Evolutionary conservation across 2,329 filamentous ascomycete species (phyloP).

Genomic region (Talaromyces sp.): DNA sequence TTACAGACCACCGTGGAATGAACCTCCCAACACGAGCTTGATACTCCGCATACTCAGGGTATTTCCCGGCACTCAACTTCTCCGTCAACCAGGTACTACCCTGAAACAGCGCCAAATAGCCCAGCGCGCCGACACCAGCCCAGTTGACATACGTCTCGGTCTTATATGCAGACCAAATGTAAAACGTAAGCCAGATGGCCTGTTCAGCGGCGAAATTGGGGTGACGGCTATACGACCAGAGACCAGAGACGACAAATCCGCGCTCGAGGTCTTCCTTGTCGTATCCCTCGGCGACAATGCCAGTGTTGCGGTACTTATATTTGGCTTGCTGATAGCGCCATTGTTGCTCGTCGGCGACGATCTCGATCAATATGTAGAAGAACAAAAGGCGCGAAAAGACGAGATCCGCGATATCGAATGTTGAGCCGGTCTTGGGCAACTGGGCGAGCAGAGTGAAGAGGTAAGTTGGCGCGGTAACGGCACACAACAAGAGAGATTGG

Average conservation of each 20-base stretch:
- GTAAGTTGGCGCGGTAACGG: conserved; percentile 79
- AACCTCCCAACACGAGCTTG: conserved; percentile 80
- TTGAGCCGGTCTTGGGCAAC: conserved; percentile 52
- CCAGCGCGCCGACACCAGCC: conserved; percentile 66
- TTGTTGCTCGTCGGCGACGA: conserved; percentile 85
- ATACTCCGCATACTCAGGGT: conserved; percentile 82
- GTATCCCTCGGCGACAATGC: conserved; percentile 60
- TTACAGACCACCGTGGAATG: conserved; percentile 55
- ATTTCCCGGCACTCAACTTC: conserved; percentile 73
- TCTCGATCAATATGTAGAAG: conserved; percentile 62
- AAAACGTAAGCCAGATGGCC: conserved; percentile 80
- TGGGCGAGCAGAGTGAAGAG: conserved; percentile 70
- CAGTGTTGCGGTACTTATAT: conserved; percentile 67
- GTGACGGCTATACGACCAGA: conserved; percentile 86
- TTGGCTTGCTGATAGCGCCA: conserved; percentile 88
- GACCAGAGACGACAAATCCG: conserved; percentile 77
- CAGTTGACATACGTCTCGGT: conserved; percentile 72
- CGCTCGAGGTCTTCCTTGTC: conserved; percentile 76
- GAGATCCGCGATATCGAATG: conserved; percentile 58
- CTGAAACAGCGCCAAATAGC: conserved; percentile 79
- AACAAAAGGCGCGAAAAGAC: conserved; percentile 56
- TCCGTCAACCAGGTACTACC: conserved; percentile 87
- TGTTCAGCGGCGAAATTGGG: conserved; percentile 96
- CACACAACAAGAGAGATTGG: conserved; percentile 77
- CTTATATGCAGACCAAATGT: conserved; percentile 79